Evolutionary conservation across 495 filamentous ascomycete species (phyloP), one percentile per base, ranked within the genome.

Genomic region (Neurospora sp.): DNA sequence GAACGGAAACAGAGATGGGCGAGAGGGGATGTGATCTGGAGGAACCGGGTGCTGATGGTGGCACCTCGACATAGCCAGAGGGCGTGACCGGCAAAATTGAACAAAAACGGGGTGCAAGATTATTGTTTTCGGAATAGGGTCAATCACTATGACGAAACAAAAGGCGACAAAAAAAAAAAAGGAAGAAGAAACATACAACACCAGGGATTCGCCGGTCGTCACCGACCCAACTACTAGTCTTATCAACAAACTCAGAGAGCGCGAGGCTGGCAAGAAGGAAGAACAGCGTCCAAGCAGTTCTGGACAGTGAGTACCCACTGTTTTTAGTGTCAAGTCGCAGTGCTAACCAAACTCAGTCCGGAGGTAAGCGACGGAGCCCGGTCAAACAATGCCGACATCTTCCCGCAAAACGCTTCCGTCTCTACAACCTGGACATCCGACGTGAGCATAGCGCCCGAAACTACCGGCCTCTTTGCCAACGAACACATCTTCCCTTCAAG

Each of bases 151-250:
- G 31, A 35, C 31, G 31, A 35, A 35, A 35, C 31, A 35, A 35
- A 35, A 35, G 31, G 31, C 4, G 31, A 35, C 31, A 35, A 35
- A 31, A 31, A 27, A 27, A 27, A 22, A 35, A 35, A 4, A 4
- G 31, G 3, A 35, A 35, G 27, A 35, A 35, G 31, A 35, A 4
- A 76, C 71, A 76, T 77, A 74, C 76, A 77, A 74, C 76, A 73
- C 76, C 76, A 69, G 73, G 76, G 71, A 77, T 76, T 76, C 76
- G 69, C 76, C 74, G 69, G 71, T 85, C 79, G 81, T 84, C 84
- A 84, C 81, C 84, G 78, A 85, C 82, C 80, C 79, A 81, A 85
- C 80, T 83, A 83, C 84, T 84, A 77, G 77, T 83, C 80, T 71
- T 2, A 80, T 82, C 44, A 76, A 81, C 74, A 75, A 77, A 73